Conservation (phyloP, 2,329 filamentous ascomycete species). For the Paramyrothecium roridum region DNA sequence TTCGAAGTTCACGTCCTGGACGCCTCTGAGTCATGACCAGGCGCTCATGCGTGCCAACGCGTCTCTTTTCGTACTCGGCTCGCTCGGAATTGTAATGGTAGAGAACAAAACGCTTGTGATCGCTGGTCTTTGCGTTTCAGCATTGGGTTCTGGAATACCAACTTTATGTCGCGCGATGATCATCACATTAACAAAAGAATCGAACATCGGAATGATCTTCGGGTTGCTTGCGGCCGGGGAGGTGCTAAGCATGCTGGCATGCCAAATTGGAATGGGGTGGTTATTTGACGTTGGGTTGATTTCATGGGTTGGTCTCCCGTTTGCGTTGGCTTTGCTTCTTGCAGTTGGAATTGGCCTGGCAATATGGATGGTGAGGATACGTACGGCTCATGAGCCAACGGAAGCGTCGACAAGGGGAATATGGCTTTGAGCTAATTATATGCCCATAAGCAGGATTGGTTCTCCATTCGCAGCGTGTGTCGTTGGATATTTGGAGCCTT, state of each 20-base stretch:
- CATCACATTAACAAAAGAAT: slow-evolving; percentile 8
- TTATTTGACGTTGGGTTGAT: slow-evolving; percentile 18
- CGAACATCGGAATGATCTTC: slow-evolving; percentile 16
- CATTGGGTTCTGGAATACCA: slow-evolving; percentile 19
- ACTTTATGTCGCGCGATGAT: slow-evolving; percentile 20
- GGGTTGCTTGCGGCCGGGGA: slow-evolving; percentile 19
- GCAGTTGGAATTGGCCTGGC: slow-evolving; percentile 10
- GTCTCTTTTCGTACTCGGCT: slow-evolving; percentile 16
- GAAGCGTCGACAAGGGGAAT: no score
- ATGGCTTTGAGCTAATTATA: no score
- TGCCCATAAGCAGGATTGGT: no score
- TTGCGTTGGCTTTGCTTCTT: slow-evolving; percentile 12
- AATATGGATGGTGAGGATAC: slow-evolving; percentile 7
- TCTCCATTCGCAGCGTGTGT: no score
- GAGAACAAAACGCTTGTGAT: slow-evolving; percentile 13
- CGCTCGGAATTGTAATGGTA: slow-evolving; percentile 17
- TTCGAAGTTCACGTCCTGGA: slow-evolving; percentile 1
- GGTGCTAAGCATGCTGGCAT: slow-evolving; percentile 15
- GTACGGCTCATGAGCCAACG: neutral
- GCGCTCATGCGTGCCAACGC: slow-evolving; percentile 15
- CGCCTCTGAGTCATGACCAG: slow-evolving; percentile 8
- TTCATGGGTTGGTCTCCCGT: slow-evolving; percentile 18
- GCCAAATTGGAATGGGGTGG: slow-evolving; percentile 13
- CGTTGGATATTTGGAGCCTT: no score
- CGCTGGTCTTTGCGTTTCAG: slow-evolving; percentile 14